A percentile compares a stretch with the other conserved stretches of the same genome.
phyloP scores from a whole-genome alignment of 2,329 filamentous ascomycete species.

The Penicillium sclerotigenum region DNA sequence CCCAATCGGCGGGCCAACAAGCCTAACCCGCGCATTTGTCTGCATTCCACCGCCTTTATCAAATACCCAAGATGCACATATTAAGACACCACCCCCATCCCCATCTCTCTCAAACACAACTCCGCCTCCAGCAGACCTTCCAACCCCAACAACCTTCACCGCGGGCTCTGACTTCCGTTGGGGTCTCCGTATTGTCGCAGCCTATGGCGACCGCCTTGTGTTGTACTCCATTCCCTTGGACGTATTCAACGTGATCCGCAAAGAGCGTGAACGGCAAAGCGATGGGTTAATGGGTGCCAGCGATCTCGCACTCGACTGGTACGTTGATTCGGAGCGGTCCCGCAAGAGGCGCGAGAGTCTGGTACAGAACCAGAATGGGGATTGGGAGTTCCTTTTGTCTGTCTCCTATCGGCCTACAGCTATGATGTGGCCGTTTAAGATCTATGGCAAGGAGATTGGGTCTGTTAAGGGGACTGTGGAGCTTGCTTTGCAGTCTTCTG shows the following conservation, averaged over 20 bases:
- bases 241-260: conserved; percentile 45
- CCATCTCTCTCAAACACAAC: background rate
- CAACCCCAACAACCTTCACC: conserved; percentile 53
- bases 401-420: conserved; percentile 36
- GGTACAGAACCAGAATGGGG: conserved; percentile 34
- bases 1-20: conserved; percentile 56
- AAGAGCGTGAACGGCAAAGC: conserved; percentile 32
- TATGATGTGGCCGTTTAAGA: conserved; percentile 49
- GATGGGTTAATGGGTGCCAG: conserved; percentile 36
- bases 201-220: conserved; percentile 52
- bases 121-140: conserved; percentile 18
- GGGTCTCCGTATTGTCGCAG: conserved; percentile 59
- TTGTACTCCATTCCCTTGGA: conserved; percentile 62
- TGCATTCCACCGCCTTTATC: conserved; percentile 47
- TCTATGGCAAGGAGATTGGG: conserved; percentile 51
- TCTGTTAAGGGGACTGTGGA: conserved; percentile 49
- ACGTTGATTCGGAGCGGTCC: conserved; percentile 29
- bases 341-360: conserved; percentile 31
- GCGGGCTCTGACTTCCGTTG: conserved; percentile 55
- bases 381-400: conserved; percentile 43
- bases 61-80: background rate
- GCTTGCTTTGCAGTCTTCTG: conserved; percentile 46
- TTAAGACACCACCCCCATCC: background rate
- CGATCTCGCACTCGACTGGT: conserved; percentile 33
- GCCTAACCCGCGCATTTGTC: conserved; percentile 58